These are phyloP conservation scores for Aspergillus intermedius DNA, from an alignment of 2,329 filamentous ascomycete genomes.

Conservation along the genomic window DNA sequence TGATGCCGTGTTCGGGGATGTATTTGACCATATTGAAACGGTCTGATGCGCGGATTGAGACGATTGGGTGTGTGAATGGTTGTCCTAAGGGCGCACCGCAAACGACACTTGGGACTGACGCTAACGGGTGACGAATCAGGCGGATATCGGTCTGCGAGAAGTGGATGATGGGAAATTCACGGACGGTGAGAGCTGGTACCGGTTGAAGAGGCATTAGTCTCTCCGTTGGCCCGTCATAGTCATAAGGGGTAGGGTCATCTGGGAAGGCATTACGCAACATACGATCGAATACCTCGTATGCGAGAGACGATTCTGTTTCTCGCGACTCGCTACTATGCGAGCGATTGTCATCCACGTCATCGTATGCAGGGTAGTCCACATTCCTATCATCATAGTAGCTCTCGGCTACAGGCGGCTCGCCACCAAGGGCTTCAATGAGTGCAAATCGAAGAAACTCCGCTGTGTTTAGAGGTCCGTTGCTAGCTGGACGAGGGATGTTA, in stretches of 20 bases:
- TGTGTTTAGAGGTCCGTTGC: slow-evolving; percentile 10
- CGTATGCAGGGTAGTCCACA: slow-evolving; percentile 9
- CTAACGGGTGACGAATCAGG: slow-evolving; percentile 29
- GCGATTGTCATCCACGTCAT: slow-evolving; percentile 8
- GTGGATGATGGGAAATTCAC: slow-evolving; percentile 36
- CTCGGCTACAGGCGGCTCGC: slow-evolving; percentile 12
- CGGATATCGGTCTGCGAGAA: slow-evolving; percentile 37
- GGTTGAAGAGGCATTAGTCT: slow-evolving; percentile 5
- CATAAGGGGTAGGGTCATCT: slow-evolving; percentile 1
- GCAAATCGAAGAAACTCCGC: slow-evolving; percentile 18
- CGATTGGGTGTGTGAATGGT: slow-evolving; percentile 18
- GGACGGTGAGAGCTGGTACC: slow-evolving; percentile 13
- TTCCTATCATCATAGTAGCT: slow-evolving; percentile 12
- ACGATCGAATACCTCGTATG: slow-evolving; percentile 14
- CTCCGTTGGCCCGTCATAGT: not conserved
- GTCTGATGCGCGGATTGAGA: slow-evolving; percentile 30
- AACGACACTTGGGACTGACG: slow-evolving; percentile 24
- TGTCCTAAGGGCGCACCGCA: slow-evolving; percentile 25
- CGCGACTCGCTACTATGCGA: slow-evolving; percentile 12
- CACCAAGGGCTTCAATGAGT: slow-evolving; percentile 18
- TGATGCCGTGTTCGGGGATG: slow-evolving; percentile 53
- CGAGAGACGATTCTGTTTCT: slow-evolving; percentile 1
- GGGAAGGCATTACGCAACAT: slow-evolving; percentile 8
- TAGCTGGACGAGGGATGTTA: slow-evolving; percentile 1
- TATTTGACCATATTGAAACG: slow-evolving; percentile 54